Evolutionary conservation across 176 grass and related monocot genomes (phyloP).

Genomic region (Lolium multiflorum): DNA sequence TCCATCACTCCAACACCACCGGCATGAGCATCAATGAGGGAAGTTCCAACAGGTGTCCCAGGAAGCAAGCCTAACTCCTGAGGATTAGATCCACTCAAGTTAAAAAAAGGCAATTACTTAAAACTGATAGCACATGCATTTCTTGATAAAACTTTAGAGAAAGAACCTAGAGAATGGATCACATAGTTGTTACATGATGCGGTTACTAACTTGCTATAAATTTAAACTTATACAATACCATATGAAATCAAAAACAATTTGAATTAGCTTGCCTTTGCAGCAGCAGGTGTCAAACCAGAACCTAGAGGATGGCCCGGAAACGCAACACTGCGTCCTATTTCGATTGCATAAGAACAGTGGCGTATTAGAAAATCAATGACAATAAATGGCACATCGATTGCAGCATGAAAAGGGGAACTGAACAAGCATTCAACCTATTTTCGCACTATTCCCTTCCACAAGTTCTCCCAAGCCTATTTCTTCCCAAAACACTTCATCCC

Average conservation of each 20-base stretch:
- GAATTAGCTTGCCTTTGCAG: conserved; percentile 84
- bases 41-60: conserved; percentile 91
- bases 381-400: conserved; percentile 16
- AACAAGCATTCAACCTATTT: conserved; percentile 72
- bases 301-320: conserved; percentile 98
- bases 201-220: conserved; percentile 13
- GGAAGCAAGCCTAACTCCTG: conserved; percentile 82
- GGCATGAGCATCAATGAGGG: conserved; percentile 97
- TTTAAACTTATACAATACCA: conserved; percentile 31
- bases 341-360: conserved; percentile 22
- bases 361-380: conserved; percentile 34
- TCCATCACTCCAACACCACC: conserved; percentile 97
- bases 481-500: conserved; percentile 96
- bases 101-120: neutral
- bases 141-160: neutral
- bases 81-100: neutral
- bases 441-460: conserved; percentile 75
- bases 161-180: conserved; percentile 28
- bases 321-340: conserved; percentile 88
- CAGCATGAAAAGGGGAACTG: conserved; percentile 5
- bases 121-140: neutral
- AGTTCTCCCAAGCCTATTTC: conserved; percentile 93
- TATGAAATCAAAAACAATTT: conserved; percentile 18
- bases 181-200: neutral
- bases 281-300: conserved; percentile 82